Percentiles rank a stretch among this genome's conserved stretches.
Conservation (phyloP, 192 early-diverging fungal species). For the Funneliformis mosseae region DNA sequence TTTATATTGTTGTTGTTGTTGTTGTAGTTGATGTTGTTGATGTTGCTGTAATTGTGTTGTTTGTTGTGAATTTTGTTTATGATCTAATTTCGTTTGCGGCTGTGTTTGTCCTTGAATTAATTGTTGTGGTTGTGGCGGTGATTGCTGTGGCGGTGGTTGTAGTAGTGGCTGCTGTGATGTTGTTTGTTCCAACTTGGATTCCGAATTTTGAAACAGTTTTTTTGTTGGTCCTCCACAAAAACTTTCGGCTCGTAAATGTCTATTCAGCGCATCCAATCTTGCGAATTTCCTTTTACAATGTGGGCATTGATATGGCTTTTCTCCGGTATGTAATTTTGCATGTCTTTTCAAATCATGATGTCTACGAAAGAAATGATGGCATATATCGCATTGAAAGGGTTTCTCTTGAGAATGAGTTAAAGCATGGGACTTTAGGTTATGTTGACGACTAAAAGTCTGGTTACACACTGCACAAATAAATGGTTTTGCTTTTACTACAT, state of each 20-base stretch:
- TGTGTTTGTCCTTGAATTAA: background rate
- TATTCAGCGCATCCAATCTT: constrained; percentile 57
- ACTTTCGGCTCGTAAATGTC: constrained; percentile 55
- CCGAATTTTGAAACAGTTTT: constrained; percentile 20
- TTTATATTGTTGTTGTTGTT: constrained; percentile 20
- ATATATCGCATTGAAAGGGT: constrained; percentile 54
- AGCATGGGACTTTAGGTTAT: constrained; percentile 63
- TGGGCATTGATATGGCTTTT: constrained; percentile 52
- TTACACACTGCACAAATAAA: constrained; percentile 58
- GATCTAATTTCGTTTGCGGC: constrained; percentile 16
- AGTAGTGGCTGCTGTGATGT: background rate
- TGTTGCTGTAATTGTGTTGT: background rate
- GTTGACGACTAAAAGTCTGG: constrained; percentile 58
- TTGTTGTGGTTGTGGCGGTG: constrained; percentile 2
- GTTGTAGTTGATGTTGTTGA: constrained; percentile 17
- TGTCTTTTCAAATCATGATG: constrained; percentile 60
- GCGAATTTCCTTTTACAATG: constrained; percentile 55
- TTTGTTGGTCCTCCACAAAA: constrained; percentile 33
- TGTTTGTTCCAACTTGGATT: background rate
- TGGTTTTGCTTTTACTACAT: constrained; percentile 39
- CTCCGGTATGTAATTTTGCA: constrained; percentile 57
- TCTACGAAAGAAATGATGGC: constrained; percentile 52
- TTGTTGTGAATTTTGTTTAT: background rate
- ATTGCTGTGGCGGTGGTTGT: constrained; percentile 15
- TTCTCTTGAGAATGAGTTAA: constrained; percentile 58